phyloP scores from a whole-genome alignment of 306 rosid genomes.

The Cucurbita maxima region DNA sequence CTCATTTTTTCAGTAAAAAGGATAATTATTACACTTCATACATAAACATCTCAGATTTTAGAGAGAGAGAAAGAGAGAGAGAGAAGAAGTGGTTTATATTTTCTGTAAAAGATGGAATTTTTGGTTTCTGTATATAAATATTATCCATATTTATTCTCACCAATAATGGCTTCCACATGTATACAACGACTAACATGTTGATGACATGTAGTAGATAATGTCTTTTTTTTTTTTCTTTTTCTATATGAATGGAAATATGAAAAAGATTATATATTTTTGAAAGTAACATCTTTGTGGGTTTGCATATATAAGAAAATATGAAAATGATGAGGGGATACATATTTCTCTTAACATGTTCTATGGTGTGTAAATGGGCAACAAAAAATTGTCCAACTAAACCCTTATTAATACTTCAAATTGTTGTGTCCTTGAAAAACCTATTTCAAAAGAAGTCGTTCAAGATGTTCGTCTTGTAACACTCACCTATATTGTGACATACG shows the following conservation, averaged over 20 bases:
- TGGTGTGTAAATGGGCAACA: too few relatives aligned
- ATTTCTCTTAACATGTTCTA: too few relatives aligned
- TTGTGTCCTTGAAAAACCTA: too few relatives aligned
- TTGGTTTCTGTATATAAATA: neutral
- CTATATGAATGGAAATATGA: neutral
- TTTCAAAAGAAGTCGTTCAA: too few relatives aligned
- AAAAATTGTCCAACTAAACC: too few relatives aligned
- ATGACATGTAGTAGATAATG: neutral
- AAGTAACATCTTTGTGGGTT: neutral
- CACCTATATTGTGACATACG: too few relatives aligned
- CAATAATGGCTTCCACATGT: neutral
- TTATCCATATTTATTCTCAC: neutral
- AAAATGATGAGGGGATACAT: too few relatives aligned
- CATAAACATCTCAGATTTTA: neutral
- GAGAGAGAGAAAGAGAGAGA: neutral
- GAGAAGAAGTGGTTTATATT: neutral
- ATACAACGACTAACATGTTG: neutral
- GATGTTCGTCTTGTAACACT: too few relatives aligned
- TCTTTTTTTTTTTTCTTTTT: neutral
- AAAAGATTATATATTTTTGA: neutral
- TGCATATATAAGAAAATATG: neutral
- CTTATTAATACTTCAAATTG: too few relatives aligned
- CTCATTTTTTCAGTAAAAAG: constrained; percentile 23
- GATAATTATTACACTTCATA: neutral
- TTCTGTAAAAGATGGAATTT: neutral